A percentile compares a stretch with the other conserved stretches of the same genome.
Conservation (phyloP, 805 yeast genomes). For the Monosporozyma unispora region DNA sequence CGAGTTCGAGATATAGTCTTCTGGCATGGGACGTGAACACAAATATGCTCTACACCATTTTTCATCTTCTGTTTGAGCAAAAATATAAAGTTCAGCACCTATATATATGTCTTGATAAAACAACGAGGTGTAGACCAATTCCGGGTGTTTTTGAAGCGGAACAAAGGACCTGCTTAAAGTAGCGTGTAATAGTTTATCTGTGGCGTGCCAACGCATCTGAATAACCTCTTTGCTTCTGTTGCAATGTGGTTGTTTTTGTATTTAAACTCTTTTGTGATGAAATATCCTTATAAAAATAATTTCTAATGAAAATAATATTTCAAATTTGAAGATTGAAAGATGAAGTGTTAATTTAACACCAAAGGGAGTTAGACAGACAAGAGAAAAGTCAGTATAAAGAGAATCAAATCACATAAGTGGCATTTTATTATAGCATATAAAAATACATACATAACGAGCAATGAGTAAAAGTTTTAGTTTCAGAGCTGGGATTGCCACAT, state of each 20-base stretch:
- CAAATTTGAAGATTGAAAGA: no score
- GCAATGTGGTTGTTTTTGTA: neutral
- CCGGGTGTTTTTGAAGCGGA: constrained; percentile 36
- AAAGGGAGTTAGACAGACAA: no score
- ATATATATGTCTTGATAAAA: constrained; percentile 50
- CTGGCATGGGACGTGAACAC: constrained; percentile 58
- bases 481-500: constrained; percentile 56
- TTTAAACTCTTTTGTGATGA: neutral
- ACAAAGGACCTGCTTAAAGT: constrained; percentile 36
- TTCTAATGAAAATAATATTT: no score
- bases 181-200: constrained; percentile 38
- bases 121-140: constrained; percentile 24
- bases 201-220: constrained; percentile 36
- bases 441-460: neutral
- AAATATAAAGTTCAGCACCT: constrained; percentile 71
- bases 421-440: no score
- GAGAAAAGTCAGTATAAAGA: neutral
- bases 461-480: constrained; percentile 31
- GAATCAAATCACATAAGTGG: no score
- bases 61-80: constrained; percentile 46
- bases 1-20: constrained; percentile 47
- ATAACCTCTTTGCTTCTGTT: neutral
- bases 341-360: no score
- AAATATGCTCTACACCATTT: constrained; percentile 79
- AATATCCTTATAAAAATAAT: neutral